A percentile compares a stretch with the other conserved stretches of the same genome.
Evolutionary conservation across 495 filamentous ascomycete genomes (phyloP).

Genomic region (Xylaria longipes): DNA sequence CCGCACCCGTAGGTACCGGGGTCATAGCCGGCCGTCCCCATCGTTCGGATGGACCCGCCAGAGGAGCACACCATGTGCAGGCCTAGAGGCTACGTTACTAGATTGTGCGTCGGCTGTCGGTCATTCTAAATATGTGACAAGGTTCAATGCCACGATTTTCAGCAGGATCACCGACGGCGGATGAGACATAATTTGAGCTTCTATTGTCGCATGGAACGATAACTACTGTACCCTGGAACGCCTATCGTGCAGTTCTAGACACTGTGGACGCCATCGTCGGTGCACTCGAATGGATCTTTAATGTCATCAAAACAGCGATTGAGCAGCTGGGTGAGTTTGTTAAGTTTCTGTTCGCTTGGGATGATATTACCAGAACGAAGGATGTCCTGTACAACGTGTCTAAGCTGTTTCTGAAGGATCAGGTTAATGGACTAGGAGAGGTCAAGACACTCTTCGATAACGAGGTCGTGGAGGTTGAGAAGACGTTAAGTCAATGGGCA

Average conservation of each 20-base stretch:
- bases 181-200: no score
- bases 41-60: no score
- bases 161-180: no score
- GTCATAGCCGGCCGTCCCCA: no score
- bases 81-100: no score
- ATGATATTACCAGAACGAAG: constrained; percentile 24
- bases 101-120: no score
- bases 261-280: constrained; percentile 22
- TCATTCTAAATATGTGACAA: no score
- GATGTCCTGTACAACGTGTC: constrained; percentile 21
- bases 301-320: constrained; percentile 20
- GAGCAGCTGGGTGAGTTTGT: constrained; percentile 11
- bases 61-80: no score
- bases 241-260: constrained; percentile 23
- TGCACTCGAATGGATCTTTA: constrained; percentile 24
- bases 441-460: background rate
- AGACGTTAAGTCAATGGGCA: constrained; percentile 23
- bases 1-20: no score
- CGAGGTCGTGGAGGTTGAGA: constrained; percentile 19
- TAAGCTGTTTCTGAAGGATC: background rate
- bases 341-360: constrained; percentile 24
- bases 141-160: no score
- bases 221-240: no score
- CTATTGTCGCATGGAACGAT: no score
- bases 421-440: background rate